These are phyloP conservation scores for Crithidia expoeki DNA, from an alignment of 208 protist species.

Conservation along the genomic window DNA sequence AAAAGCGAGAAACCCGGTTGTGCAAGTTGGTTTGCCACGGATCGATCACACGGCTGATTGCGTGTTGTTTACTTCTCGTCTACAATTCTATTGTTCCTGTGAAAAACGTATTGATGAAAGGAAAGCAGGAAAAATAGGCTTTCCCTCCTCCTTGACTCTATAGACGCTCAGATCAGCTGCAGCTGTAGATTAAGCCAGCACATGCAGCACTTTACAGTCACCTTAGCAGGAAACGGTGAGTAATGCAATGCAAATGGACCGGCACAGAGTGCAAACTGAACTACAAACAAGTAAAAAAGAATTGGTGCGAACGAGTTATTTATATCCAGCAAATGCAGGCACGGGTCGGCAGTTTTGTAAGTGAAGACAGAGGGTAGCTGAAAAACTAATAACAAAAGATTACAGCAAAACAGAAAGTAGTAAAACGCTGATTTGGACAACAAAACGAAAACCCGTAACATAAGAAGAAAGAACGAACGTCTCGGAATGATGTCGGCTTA, in stretches of 20 bases:
- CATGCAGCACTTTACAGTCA: not conserved
- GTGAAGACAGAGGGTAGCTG: too few relatives aligned
- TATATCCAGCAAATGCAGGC: too few relatives aligned
- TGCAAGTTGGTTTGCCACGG: not conserved
- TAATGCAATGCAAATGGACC: not conserved
- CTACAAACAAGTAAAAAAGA: too few relatives aligned
- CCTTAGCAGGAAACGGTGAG: not conserved
- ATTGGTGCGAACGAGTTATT: too few relatives aligned
- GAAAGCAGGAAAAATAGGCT: constrained; percentile 9
- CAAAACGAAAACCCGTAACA: too few relatives aligned
- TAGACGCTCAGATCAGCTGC: not conserved
- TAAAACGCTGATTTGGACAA: too few relatives aligned
- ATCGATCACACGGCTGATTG: not conserved
- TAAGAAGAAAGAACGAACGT: too few relatives aligned
- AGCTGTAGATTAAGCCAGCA: not conserved
- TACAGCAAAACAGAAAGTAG: too few relatives aligned
- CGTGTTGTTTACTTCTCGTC: not conserved
- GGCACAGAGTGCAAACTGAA: too few relatives aligned
- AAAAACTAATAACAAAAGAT: too few relatives aligned
- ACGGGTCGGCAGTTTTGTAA: too few relatives aligned
- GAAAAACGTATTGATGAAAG: not conserved
- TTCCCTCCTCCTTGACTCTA: constrained; percentile 10
- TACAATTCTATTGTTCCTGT: not conserved
- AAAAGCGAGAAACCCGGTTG: not conserved
- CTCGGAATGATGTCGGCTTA: too few relatives aligned